phyloP scores from a whole-genome alignment of 2,329 filamentous ascomycete genomes.

The Fusarium succisae region DNA sequence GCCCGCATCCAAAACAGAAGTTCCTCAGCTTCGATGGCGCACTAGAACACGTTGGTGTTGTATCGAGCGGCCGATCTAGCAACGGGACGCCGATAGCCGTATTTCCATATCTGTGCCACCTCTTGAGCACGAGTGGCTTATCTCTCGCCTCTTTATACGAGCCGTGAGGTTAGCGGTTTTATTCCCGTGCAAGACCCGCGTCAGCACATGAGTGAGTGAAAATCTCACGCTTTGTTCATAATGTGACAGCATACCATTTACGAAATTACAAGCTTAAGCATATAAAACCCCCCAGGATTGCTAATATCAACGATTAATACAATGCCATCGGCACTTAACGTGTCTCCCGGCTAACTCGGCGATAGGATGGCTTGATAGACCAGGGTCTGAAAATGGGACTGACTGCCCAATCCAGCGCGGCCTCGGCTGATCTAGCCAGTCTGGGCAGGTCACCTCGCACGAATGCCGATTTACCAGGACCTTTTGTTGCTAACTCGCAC shows the following conservation, averaged over 20 bases:
- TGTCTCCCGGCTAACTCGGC: conserved; percentile 16
- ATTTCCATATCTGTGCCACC: neutral
- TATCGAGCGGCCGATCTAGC: neutral
- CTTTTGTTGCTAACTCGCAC: conserved; percentile 1
- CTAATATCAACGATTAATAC: neutral
- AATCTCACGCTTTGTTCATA: neutral
- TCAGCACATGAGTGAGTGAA: neutral
- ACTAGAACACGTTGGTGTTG: neutral
- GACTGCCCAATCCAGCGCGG: conserved; percentile 1
- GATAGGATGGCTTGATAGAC: neutral
- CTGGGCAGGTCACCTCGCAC: conserved; percentile 1
- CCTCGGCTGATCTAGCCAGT: neutral
- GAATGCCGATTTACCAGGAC: conserved; percentile 8
- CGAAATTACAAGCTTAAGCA: neutral
- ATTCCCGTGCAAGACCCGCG: neutral
- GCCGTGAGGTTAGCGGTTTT: neutral
- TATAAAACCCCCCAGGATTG: neutral
- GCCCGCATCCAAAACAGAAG: neutral
- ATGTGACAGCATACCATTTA: neutral
- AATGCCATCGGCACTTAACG: neutral
- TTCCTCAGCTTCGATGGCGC: neutral
- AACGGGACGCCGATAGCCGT: neutral
- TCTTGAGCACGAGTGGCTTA: neutral
- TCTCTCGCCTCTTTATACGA: neutral
- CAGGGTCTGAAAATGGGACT: neutral